Base-by-base conservation (phyloP, 192 early-diverging fungal species). In the Lobulomyces angularis region DNA sequence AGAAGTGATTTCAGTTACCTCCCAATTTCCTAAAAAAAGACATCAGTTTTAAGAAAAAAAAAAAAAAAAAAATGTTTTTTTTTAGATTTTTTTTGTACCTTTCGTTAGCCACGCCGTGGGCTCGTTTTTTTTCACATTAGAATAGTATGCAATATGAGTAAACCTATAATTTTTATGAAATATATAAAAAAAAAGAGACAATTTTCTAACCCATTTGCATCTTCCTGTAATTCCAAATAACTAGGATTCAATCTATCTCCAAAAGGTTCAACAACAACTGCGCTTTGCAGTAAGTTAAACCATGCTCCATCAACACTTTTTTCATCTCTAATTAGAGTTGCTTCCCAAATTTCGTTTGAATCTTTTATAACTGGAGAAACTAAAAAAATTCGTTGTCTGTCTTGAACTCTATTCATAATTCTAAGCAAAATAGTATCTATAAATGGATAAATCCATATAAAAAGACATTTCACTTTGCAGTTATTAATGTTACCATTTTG, bases 391-490 rank as follows among this genome's bases (percentile, higher is more conserved):
- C 74, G 64, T 46, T 80, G 65, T 2, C 76, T 67, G 55, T 90
- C 86, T 46, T 97, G 93, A 14, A 95, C 80, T 12, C 93, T 65
- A 50, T 97, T 97, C 58, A 86, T 85, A 19, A 71, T 68, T 37
- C 83, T 66, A 23, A 87, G 81, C 17, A 92, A 37, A 34, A 97
- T 51, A 3, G 55, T 36, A 22, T 63, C n/a, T n/a, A n/a, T n/a
- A n/a, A n/a, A n/a, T n/a, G n/a, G n/a, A n/a, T n/a, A n/a, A n/a
- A n/a, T n/a, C n/a, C n/a, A n/a, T n/a, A n/a, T n/a, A n/a, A n/a
- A n/a, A n/a, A n/a, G n/a, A n/a, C n/a, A n/a, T n/a, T n/a, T n/a
- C n/a, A n/a, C n/a, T n/a, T n/a, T n/a, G n/a, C n/a, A n/a, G n/a
- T n/a, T n/a, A n/a, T n/a, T n/a, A n/a, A n/a, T 58, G 32, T 76